Base-by-base conservation (phyloP, 1,284 basidiomycete species). In the Sporisorium sorghi region DNA sequence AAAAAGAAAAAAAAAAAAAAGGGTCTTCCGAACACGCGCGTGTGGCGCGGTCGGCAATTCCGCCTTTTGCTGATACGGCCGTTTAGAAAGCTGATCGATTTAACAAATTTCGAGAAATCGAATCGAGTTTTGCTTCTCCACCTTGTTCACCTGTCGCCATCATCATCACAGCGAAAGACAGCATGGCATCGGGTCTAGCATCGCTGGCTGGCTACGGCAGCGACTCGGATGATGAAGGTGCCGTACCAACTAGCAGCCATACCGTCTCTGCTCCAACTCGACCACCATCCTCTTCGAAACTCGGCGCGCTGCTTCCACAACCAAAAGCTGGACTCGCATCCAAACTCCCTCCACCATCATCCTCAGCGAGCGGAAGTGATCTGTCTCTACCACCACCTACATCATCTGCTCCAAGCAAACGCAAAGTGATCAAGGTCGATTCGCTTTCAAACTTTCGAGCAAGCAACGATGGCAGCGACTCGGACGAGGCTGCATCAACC, bases 351-450 rank as follows among this genome's bases (percentile, higher is more conserved):
- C 30, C 60, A 26, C 59, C 59, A n/a, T 57, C 61, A 21, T 30
- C 57, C 10, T n/a, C 55, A 40, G 44, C 61, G 8, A 57, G 28
- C 10, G 19, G 49, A 2, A 60, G 57, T n/a, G 53, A 40, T 1
- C 53, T 73, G 3, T 56, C 64, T 3, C 46, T 73, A 8, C 64
- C 70, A 3, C 70, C 64, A 15, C 70, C 70, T 0, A 39, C 56
- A 15, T 47, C 44, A 1, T 19, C 51, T 5, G 26, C 63, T 11
- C 26, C 59, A 6, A 39, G 43, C 32, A 69, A 71, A 19, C 57
- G 65, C 49, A 68, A 71, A 23, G 48, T 72, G 37, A 77, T 77
- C 72, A 65, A 65, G 30, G 30, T 76, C 51, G 73, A 69, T 17
- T 56, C 73, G 21, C 56, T 76, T 17, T 32, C 57, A n/a, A 37